Evolutionary conservation across 1,284 basidiomycete genomes (phyloP), one percentile per base, ranked within the genome.

Genomic region (Cryptococcus sp.): DNA sequence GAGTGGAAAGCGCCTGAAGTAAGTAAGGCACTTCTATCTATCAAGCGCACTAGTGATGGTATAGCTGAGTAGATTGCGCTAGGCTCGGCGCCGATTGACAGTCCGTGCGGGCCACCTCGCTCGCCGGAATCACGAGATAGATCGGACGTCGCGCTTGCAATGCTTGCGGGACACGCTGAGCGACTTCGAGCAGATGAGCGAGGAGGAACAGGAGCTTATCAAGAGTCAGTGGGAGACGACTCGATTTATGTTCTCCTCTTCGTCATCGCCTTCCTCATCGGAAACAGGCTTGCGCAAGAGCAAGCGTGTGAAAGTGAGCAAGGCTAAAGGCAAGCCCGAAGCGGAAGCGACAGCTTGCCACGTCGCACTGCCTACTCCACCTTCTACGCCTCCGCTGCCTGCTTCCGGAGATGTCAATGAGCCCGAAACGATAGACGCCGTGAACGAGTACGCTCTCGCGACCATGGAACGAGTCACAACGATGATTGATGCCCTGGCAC

Each of bases 1-100:
- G 65, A 62, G n/a, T 79, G 78, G 78, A 79, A 79, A 61, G 71
- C 70, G 10, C 65, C 67, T 22, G 77, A 78, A 63, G 76, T 77
- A 57, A 20, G 68, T 47, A 15, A 6, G 23, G n/a, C 23, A 25
- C 43, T 35, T n/a, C 8, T 53, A 5, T 23, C 19, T 13, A 15
- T 19, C 19, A 5, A 43, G 30, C 38, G 25, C 25, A 25, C 6
- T 25, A 25, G 25, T 25, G 25, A 25, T 25, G 25, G 25, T n/a
- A 16, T 13, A 5, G 25, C 20, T 54, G 52, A 38, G 23, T 5
- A 39, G 11, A 5, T 16, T 19, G 16, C 5, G 10, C 39, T n/a
- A 69, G 67, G 62, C 65, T 20, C 45, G 51, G 13, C 56, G 58
- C 25, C 59, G 66, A 2, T 58, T 70, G n/a, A 57, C 56, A 1